Evolutionary conservation across 2,329 filamentous ascomycete species (phyloP).

Genomic region (Rhytidhysteron rufulum): DNA sequence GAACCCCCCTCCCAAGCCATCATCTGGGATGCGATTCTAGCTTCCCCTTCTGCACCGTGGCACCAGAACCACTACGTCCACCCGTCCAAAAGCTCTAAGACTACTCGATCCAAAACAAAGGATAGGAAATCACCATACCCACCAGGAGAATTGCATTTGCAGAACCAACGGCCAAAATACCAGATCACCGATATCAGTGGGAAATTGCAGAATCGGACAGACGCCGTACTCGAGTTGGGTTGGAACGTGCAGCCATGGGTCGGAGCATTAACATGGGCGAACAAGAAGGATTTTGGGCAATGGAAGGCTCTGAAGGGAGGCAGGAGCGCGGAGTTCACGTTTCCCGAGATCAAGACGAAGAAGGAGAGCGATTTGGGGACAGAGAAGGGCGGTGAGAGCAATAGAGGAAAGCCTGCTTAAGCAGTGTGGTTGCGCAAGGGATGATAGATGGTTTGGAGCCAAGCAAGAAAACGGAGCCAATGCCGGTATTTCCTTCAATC

Average conservation of each 20-base stretch:
- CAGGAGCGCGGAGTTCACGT: slow-evolving; percentile 59
- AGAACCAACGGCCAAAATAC: slow-evolving; percentile 91
- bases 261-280: slow-evolving; percentile 76
- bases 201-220: slow-evolving; percentile 66
- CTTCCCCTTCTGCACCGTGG: slow-evolving; percentile 59
- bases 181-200: slow-evolving; percentile 89
- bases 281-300: slow-evolving; percentile 45
- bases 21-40: slow-evolving; percentile 96
- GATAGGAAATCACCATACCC: slow-evolving; percentile 21
- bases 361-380: slow-evolving; percentile 46
- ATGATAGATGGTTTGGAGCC: background rate
- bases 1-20: slow-evolving; percentile 61
- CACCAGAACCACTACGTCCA: slow-evolving; percentile 51
- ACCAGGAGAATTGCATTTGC: slow-evolving; percentile 70
- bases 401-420: slow-evolving; percentile 40
- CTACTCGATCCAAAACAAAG: slow-evolving; percentile 42
- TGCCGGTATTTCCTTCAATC: no score
- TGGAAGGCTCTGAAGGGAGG: slow-evolving; percentile 67
- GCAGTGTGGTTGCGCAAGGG: background rate
- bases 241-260: slow-evolving; percentile 99
- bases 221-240: slow-evolving; percentile 76
- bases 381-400: slow-evolving; percentile 47
- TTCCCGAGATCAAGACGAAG: slow-evolving; percentile 65
- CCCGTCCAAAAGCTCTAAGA: slow-evolving; percentile 49
- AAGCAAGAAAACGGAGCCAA: no score